Base-by-base conservation (phyloP, 106 monocot genomes). In the Acorus gramineus region DNA sequence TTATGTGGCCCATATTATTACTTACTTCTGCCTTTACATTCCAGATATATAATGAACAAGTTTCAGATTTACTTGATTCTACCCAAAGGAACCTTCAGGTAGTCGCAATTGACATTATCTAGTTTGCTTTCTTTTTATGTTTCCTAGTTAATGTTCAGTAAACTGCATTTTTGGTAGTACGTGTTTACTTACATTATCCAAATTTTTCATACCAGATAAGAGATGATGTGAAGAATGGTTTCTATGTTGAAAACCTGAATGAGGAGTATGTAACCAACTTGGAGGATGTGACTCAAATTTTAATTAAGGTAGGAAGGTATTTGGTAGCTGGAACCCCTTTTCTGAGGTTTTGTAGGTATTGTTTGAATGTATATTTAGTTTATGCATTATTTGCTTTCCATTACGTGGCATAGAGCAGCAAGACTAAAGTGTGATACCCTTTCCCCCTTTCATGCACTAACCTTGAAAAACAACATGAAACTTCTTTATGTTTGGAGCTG, bases 161-260 rank as follows among this genome's bases (percentile, higher is more conserved):
- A 44, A 14, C 59, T 42, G 28, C 50, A 58, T 42, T 11, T 52
- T 11, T 65, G 4, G 51, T 8, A 14, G 47, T 47, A 6, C 11
- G 7, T 54, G 42, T 12, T 14, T 7, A 3, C 60, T 66, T 4
- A 49, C 28, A 28, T 28, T 28, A 28, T 28, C 1, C 28, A 28
- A 28, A 28, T 28, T 73, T 42, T 61, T 49, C 45, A 46, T 79
- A 4, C 62, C 68, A 96, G 96, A 85, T 87, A 67, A 78, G 70
- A 62, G 82, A 88, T 71, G 87, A 96, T 60, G 46, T 63, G 47
- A 80, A 55, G 55, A 77, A 69, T 75, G 79, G 83, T 59, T 73
- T 87, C 53, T 83, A 96, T 74, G 80, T 96, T 49, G 96, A 96
- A 71, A 96, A 91, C 63, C 64, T 96, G 42, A 85, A 78, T 44